Percentiles rank a stretch among this genome's conserved stretches.
These are phyloP conservation scores for Lentinula lateritia DNA, from an alignment of 768 basidiomycete species.

Conservation along the genomic window DNA sequence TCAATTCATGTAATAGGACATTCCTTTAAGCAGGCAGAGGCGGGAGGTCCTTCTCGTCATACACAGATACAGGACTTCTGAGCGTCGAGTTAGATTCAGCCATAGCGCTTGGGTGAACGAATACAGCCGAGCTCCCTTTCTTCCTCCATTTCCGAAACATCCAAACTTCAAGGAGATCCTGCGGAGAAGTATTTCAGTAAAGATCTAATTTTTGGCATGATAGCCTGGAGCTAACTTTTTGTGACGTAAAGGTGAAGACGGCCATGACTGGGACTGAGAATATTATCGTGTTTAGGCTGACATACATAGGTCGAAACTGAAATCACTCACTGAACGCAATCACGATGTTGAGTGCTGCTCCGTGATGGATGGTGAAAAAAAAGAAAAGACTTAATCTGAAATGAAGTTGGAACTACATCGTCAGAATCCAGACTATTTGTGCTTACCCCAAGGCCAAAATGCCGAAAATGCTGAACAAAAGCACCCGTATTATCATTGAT, in stretches of 20 bases:
- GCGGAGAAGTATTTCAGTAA: not conserved
- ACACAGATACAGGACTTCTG: not conserved
- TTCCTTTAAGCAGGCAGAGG: not conserved
- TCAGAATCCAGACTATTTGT: no score
- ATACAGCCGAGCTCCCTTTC: not conserved
- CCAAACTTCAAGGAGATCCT: conserved; percentile 5
- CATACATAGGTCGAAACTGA: not conserved
- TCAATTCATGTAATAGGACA: no score
- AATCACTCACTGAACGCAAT: not conserved
- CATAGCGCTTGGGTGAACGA: not conserved
- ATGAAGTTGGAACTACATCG: no score
- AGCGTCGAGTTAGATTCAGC: not conserved
- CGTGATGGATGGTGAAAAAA: conserved; percentile 2
- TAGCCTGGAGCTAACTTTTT: not conserved
- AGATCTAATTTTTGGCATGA: not conserved
- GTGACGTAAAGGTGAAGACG: conserved; percentile 1
- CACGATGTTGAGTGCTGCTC: conserved; percentile 3
- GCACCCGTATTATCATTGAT: conserved; percentile 1
- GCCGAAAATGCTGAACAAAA: conserved; percentile 5
- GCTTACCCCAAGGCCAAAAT: not conserved
- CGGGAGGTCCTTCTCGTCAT: not conserved
- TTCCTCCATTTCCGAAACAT: conserved; percentile 2
- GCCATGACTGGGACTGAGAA: not conserved
- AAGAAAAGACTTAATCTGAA: not conserved
- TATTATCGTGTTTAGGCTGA: not conserved